These are phyloP conservation scores for Fraxinus baroniana DNA, from an alignment of 305 asterid genomes.

Conservation along the genomic window DNA sequence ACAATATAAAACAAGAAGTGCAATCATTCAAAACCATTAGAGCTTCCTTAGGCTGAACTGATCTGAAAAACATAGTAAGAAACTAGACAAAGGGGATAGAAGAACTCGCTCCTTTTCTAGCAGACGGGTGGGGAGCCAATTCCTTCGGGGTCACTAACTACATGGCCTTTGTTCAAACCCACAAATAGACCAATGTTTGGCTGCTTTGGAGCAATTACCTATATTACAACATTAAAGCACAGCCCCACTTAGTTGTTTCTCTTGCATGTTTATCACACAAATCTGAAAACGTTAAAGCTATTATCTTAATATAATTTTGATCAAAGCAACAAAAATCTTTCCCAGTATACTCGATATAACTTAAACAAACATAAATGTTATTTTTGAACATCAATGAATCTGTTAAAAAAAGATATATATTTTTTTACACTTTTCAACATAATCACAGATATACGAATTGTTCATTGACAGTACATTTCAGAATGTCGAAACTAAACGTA, in stretches of 20 bases:
- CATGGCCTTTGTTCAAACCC: conserved; percentile 67
- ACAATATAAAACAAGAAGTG: neutral
- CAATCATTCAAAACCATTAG: neutral
- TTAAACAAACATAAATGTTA: neutral
- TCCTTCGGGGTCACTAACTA: conserved; percentile 70
- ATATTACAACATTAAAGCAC: conserved; percentile 12
- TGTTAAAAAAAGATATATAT: neutral
- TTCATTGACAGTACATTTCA: neutral
- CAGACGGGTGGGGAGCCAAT: conserved; percentile 65
- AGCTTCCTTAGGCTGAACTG: neutral
- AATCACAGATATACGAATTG: neutral
- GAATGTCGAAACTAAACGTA: neutral
- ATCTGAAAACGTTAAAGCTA: neutral
- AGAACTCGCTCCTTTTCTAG: conserved; percentile 58
- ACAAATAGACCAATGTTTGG: conserved; percentile 58
- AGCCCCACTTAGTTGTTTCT: neutral
- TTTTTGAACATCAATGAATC: neutral
- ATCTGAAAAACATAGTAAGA: neutral
- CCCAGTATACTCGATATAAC: neutral
- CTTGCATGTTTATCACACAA: neutral
- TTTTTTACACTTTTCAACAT: neutral
- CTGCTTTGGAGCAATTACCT: conserved; percentile 69
- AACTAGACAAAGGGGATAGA: neutral
- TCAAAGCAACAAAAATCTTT: neutral
- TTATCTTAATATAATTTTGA: neutral